Base-by-base conservation (phyloP, 1,284 basidiomycete genomes). In the Cystobasidium pallidum region DNA sequence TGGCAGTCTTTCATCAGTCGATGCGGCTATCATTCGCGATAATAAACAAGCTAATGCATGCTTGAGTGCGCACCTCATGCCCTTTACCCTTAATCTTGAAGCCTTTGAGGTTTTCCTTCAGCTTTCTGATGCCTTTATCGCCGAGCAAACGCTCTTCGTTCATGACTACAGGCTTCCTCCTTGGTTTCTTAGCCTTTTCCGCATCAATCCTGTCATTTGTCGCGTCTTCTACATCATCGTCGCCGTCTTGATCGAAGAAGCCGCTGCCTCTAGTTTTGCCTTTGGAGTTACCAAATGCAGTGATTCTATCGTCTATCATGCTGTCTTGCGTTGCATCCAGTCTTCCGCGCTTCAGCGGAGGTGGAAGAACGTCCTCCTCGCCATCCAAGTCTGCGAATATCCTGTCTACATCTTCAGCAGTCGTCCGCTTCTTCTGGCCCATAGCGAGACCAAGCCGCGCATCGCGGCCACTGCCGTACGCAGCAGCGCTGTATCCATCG, bases 61-160 rank as follows among this genome's bases (percentile, higher is more conserved):
- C n/a, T n/a, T n/a, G 36, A 59, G 58, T 8, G 81, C 84, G 58
- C 77, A 91, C 92, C 85, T 97, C 94, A 76, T 91, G 86, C 0
- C 93, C 93, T 80, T 95, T 95, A 2, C 92, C 93, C 75, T 86
- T 89, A 24, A 87, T 84, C 76, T 86, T 89, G 81, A 93, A 91
- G 65, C 86, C 82, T 81, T 90, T 90, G 19, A 88, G 85, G 66
- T 88, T 85, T 68, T 88, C 83, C 54, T 92, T 85, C 32, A 97
- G 84, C 54, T 86, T 85, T 0, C 90, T 90, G 75, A 97, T 88
- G 0, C 94, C 94, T 57, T 85, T 83, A 1, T 85, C 82, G 2
- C 88, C 87, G 7, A 93, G 81, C 67, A 97, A 80, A 32, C 83
- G 58, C 19, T 70, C 59, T 47, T 78, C 77, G 59, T 78, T 76